phyloP scores from a whole-genome alignment of 1,284 basidiomycete species.

The Gymnopus androsaceus region DNA sequence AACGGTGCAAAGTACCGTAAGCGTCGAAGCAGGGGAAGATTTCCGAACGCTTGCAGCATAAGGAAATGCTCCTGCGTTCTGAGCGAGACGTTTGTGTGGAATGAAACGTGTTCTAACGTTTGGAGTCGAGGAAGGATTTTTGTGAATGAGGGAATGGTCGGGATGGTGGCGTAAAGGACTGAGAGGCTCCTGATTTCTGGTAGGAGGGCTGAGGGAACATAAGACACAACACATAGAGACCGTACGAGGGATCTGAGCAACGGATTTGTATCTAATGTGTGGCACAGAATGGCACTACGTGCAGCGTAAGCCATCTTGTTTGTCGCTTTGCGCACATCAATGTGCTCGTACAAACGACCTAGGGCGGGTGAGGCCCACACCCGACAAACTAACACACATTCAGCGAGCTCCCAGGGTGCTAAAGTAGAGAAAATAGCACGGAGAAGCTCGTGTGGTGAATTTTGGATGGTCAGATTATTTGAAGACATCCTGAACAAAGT shows the following conservation, averaged over 20 bases:
- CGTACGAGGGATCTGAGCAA: not conserved
- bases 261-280: not conserved
- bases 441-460: slow-evolving; percentile 3
- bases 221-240: slow-evolving; percentile 3
- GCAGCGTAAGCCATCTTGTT: not conserved
- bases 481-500: not conserved
- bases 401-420: not conserved
- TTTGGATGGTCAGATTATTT: slow-evolving; percentile 4
- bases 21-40: not conserved
- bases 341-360: slow-evolving; percentile 6
- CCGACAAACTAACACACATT: slow-evolving; percentile 2
- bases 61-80: not conserved
- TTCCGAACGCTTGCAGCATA: not conserved
- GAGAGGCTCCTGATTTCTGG: not conserved
- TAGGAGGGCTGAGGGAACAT: slow-evolving; percentile 1
- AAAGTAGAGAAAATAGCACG: slow-evolving; percentile 2
- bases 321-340: slow-evolving; percentile 1
- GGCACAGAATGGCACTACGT: slow-evolving; percentile 1
- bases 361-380: slow-evolving; percentile 2
- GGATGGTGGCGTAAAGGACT: not conserved
- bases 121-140: not conserved
- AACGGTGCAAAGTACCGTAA: slow-evolving; percentile 5
- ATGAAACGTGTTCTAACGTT: slow-evolving; percentile 1
- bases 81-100: slow-evolving; percentile 6
- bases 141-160: not conserved